These are phyloP conservation scores for Starmera stellimalicola DNA, from an alignment of 1,139 yeast species.

Conservation along the genomic window DNA sequence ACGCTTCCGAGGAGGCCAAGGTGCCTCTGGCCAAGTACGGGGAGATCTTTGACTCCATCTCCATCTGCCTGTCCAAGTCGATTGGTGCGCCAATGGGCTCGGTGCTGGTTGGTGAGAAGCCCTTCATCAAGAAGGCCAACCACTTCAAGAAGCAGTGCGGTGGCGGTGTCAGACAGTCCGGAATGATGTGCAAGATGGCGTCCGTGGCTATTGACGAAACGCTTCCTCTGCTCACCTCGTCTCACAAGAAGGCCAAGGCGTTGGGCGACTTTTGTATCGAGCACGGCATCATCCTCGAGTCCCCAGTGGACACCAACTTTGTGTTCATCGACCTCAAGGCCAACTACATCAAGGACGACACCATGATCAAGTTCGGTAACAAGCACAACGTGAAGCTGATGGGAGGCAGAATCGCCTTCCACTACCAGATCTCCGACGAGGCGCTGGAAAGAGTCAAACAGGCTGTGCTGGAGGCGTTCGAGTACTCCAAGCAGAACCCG, in stretches of 20 bases:
- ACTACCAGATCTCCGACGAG: conserved; percentile 63
- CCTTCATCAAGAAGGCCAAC: conserved; percentile 61
- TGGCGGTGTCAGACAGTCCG: conserved; percentile 91
- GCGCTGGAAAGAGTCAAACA: conserved; percentile 57
- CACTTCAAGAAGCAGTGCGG: conserved; percentile 92
- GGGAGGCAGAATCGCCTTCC: conserved; percentile 79
- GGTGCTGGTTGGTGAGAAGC: conserved; percentile 61
- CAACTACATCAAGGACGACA: conserved; percentile 50
- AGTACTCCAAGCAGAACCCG: conserved; percentile 35
- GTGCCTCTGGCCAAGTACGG: conserved; percentile 66
- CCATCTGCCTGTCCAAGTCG: conserved; percentile 83
- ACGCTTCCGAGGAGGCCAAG: conserved; percentile 73
- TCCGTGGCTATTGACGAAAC: conserved; percentile 67
- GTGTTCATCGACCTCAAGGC: conserved; percentile 64
- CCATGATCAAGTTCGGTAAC: conserved; percentile 44
- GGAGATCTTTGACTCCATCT: conserved; percentile 74
- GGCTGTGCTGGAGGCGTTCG: conserved; percentile 50
- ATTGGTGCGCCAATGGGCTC: conserved; percentile 95
- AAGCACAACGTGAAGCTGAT: conserved; percentile 56
- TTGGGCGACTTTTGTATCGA: conserved; percentile 53
- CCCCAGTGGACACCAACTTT: conserved; percentile 82
- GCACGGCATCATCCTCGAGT: conserved; percentile 47
- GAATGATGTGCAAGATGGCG: conserved; percentile 79
- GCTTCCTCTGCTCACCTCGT: conserved; percentile 41
- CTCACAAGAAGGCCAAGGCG: conserved; percentile 63